Conservation (phyloP, 1,284 basidiomycete genomes). For the Puccinia polysora region DNA sequence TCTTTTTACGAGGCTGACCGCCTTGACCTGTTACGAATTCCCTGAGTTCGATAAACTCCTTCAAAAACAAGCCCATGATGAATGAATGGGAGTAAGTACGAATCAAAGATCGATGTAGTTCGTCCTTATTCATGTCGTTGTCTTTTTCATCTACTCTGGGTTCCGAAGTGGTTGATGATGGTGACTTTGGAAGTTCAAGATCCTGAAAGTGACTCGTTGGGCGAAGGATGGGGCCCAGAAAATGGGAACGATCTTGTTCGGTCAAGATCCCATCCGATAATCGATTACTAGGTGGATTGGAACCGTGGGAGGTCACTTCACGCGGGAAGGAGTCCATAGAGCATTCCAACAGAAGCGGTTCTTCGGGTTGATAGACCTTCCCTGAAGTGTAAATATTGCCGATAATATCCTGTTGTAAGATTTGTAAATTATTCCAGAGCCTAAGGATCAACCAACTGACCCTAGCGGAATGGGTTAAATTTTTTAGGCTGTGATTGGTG, state of each 20-base stretch:
- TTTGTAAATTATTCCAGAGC: slow-evolving; percentile 26
- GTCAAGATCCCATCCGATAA: too few relatives aligned
- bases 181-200: too few relatives aligned
- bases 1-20: slow-evolving; percentile 40
- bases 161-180: background rate
- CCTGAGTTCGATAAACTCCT: slow-evolving; percentile 11
- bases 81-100: slow-evolving; percentile 12
- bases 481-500: background rate
- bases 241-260: too few relatives aligned
- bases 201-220: too few relatives aligned
- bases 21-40: background rate
- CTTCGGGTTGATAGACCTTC: slow-evolving; percentile 18
- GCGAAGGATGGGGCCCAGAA: too few relatives aligned
- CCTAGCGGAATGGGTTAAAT: background rate
- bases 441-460: background rate
- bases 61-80: slow-evolving; percentile 8
- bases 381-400: slow-evolving; percentile 14
- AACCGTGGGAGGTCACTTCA: background rate
- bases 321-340: background rate
- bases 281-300: too few relatives aligned
- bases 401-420: slow-evolving; percentile 1
- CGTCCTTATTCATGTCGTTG: slow-evolving; percentile 7
- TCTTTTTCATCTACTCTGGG: background rate
- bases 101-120: slow-evolving; percentile 4
- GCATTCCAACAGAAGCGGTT: slow-evolving; percentile 25